These are phyloP conservation scores for Geotrichum reessii DNA, from an alignment of 1,139 yeast species.

Conservation along the genomic window DNA sequence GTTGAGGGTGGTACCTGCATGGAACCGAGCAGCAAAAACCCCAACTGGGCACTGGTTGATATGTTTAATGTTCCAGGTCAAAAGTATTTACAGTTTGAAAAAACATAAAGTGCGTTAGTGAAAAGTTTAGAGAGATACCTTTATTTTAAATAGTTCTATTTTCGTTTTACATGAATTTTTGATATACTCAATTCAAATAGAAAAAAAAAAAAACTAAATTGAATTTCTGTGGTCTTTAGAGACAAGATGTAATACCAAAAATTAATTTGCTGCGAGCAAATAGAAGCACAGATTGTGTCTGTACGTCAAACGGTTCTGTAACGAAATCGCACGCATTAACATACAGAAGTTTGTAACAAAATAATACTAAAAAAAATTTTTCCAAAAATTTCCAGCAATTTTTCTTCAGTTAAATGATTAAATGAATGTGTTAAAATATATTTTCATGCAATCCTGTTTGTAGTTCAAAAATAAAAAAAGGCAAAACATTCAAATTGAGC, in stretches of 20 bases:
- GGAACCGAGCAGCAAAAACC: background rate
- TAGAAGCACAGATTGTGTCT: background rate
- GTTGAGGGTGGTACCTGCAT: background rate
- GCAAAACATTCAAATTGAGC: too few relatives aligned
- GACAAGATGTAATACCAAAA: too few relatives aligned
- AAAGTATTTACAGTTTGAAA: background rate
- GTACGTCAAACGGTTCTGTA: background rate
- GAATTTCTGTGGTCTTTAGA: too few relatives aligned
- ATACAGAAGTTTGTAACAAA: background rate
- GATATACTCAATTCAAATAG: too few relatives aligned
- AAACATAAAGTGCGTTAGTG: background rate
- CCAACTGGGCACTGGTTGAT: background rate
- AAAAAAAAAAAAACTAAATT: too few relatives aligned
- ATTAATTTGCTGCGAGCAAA: background rate
- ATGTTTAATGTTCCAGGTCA: background rate
- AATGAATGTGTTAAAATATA: background rate
- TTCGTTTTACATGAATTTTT: too few relatives aligned
- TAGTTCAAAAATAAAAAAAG: too few relatives aligned
- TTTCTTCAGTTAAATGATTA: background rate
- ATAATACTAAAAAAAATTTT: too few relatives aligned
- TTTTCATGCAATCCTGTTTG: background rate
- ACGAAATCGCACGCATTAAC: background rate
- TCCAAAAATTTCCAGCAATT: background rate
- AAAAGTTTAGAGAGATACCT: background rate
- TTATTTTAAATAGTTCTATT: too few relatives aligned